These are phyloP conservation scores for Suhomyces bokatorum DNA, from an alignment of 1,139 yeast species.

Conservation along the genomic window DNA sequence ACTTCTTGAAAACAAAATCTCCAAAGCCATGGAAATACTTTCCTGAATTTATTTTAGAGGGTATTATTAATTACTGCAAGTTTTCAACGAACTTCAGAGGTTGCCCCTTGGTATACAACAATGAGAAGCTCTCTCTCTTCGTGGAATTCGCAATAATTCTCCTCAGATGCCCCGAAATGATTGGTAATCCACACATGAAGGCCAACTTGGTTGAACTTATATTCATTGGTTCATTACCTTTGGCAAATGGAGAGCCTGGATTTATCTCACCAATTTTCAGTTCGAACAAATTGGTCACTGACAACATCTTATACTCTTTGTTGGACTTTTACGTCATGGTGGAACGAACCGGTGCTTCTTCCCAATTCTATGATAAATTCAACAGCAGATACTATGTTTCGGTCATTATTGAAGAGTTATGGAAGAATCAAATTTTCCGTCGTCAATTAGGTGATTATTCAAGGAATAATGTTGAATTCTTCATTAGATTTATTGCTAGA, in stretches of 20 bases:
- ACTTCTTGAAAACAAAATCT: constrained; percentile 60
- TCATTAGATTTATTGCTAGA: constrained; percentile 88
- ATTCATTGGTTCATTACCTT: constrained; percentile 70
- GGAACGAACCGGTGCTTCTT: constrained; percentile 92
- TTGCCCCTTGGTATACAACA: constrained; percentile 59
- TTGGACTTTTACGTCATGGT: constrained; percentile 91
- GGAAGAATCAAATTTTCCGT: constrained; percentile 73
- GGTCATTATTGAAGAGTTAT: constrained; percentile 75
- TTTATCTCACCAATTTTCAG: constrained; percentile 68
- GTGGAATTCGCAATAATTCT: constrained; percentile 73
- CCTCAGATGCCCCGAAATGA: constrained; percentile 78
- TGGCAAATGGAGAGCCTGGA: constrained; percentile 63
- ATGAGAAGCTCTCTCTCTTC: constrained; percentile 53
- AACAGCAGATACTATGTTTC: constrained; percentile 87
- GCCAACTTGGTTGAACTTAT: constrained; percentile 79
- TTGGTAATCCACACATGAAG: constrained; percentile 93
- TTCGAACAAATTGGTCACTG: constrained; percentile 59
- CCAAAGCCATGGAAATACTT: constrained; percentile 79
- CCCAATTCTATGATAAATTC: constrained; percentile 95
- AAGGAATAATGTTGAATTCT: constrained; percentile 68
- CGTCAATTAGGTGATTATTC: constrained; percentile 70
- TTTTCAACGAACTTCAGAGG: constrained; percentile 59
- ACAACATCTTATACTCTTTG: constrained; percentile 75
- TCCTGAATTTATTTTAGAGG: constrained; percentile 88
- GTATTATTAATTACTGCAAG: constrained; percentile 72